A percentile compares a stretch with the other conserved stretches of the same genome.
These are phyloP conservation scores for Xerophyta viscosa DNA, from an alignment of 106 monocot genomes.

Conservation along the genomic window DNA sequence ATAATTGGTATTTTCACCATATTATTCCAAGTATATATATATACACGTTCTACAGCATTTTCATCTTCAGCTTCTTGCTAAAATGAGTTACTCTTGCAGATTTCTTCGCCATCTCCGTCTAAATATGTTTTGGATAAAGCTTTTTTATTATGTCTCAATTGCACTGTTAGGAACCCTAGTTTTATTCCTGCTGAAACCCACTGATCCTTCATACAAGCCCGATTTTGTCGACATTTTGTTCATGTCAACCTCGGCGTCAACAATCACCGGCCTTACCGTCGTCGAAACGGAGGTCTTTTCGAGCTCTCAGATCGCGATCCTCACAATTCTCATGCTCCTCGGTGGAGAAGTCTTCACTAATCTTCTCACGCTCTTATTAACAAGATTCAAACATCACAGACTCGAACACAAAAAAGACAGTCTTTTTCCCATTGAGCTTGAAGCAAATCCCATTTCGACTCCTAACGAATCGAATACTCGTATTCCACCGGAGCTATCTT, in stretches of 20 bases:
- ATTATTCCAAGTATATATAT: too few species aligned
- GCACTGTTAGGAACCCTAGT: conserved; percentile 19
- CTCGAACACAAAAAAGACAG: not conserved
- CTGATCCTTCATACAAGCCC: conserved; percentile 1
- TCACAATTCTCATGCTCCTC: conserved; percentile 39
- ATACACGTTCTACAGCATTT: too few species aligned
- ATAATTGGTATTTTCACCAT: too few species aligned
- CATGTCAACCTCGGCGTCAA: conserved; percentile 39
- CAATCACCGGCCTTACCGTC: conserved; percentile 31
- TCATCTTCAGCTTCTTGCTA: too few species aligned
- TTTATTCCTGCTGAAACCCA: conserved; percentile 18
- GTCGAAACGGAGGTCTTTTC: conserved; percentile 40
- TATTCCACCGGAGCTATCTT: too few species aligned
- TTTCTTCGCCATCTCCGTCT: too few species aligned
- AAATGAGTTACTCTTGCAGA: too few species aligned
- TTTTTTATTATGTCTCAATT: conserved; percentile 22
- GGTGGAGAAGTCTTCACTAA: conserved; percentile 42
- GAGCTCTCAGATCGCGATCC: conserved; percentile 30
- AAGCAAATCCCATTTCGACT: not conserved
- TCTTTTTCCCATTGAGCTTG: not conserved
- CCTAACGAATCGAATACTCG: too few species aligned
- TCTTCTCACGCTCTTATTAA: conserved; percentile 14
- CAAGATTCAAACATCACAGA: conserved; percentile 1
- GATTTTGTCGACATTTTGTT: conserved; percentile 42
- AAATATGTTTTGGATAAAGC: conserved; percentile 34